Evolutionary conservation across 2,329 filamentous ascomycete species (phyloP).

Genomic region (Cladosporium oxysporum): DNA sequence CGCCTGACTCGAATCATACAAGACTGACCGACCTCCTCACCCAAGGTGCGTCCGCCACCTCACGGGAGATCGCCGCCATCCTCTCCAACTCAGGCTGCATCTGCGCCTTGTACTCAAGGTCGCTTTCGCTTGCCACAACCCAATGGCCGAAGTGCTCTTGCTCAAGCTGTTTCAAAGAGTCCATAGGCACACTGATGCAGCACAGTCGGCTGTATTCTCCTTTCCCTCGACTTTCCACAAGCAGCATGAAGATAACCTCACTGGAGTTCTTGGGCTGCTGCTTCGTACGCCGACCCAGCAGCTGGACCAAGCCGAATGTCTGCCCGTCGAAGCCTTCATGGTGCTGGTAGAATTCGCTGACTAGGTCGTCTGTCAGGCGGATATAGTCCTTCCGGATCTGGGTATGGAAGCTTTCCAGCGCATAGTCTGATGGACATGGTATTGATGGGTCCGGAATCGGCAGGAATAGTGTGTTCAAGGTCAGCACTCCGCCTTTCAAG

Average conservation of each 20-base stretch:
- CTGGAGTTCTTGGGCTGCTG: neutral
- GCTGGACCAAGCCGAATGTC: conserved; percentile 15
- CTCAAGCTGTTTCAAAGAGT: neutral
- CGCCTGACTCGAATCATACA: no score
- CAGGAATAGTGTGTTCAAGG: neutral
- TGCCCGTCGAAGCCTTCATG: conserved; percentile 12
- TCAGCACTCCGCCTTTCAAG: neutral
- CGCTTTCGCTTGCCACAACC: neutral
- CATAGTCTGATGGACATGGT: neutral
- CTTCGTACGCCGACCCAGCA: neutral
- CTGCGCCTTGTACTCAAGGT: neutral
- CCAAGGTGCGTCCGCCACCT: neutral
- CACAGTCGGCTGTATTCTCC: neutral
- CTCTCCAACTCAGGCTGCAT: neutral
- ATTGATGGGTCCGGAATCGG: neutral
- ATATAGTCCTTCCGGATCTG: neutral
- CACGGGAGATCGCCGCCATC: neutral
- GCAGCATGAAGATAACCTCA: conserved; percentile 5
- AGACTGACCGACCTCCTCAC: neutral
- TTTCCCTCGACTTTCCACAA: conserved; percentile 19
- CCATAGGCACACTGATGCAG: neutral
- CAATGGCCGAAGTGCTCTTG: neutral
- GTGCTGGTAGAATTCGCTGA: conserved; percentile 16
- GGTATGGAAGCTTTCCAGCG: neutral
- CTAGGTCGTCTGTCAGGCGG: neutral